phyloP scores from a whole-genome alignment of 768 basidiomycete genomes.

The Pisolithus orientalis region DNA sequence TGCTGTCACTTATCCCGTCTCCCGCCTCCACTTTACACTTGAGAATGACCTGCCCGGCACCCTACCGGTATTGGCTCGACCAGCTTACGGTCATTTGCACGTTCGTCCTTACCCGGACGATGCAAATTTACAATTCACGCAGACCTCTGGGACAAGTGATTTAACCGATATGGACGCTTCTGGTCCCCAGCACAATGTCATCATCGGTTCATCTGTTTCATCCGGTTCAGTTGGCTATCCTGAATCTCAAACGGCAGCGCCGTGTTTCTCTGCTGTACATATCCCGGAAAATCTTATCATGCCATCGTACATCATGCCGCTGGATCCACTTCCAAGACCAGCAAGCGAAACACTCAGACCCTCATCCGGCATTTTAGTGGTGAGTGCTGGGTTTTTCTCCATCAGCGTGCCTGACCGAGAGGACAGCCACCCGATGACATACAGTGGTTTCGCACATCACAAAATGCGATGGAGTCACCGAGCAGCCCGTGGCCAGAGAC shows the following conservation, averaged over 20 bases:
- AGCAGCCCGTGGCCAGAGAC: slow-evolving; percentile 25
- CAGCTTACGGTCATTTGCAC: slow-evolving; percentile 1
- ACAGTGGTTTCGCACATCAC: slow-evolving; percentile 9
- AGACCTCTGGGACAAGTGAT: slow-evolving; percentile 16
- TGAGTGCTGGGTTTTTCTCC: slow-evolving; percentile 4
- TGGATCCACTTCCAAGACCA: slow-evolving; percentile 4
- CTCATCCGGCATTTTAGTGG: slow-evolving; percentile 5
- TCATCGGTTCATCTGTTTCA: slow-evolving; percentile 2
- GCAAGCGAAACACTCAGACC: too few relatives aligned
- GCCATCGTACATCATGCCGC: slow-evolving; percentile 8
- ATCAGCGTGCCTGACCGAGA: slow-evolving; percentile 13
- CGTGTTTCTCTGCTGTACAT: slow-evolving; percentile 14
- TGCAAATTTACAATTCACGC: slow-evolving; percentile 25
- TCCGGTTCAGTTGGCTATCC: slow-evolving; percentile 15
- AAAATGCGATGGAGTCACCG: slow-evolving; percentile 17
- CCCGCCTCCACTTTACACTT: slow-evolving; percentile 5
- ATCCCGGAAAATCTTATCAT: slow-evolving; percentile 6
- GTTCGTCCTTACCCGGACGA: not conserved
- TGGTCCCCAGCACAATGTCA: slow-evolving; percentile 5
- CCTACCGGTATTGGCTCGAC: slow-evolving; percentile 8
- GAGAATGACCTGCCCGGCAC: slow-evolving; percentile 12
- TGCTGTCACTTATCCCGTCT: slow-evolving; percentile 8
- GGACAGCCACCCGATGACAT: slow-evolving; percentile 10
- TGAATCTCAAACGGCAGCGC: slow-evolving; percentile 26
- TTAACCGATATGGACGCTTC: slow-evolving; percentile 17